Evolutionary conservation across 305 asterid genomes (phyloP), one percentile per base, ranked within the genome.

Genomic region (Fraxinus paxiana): DNA sequence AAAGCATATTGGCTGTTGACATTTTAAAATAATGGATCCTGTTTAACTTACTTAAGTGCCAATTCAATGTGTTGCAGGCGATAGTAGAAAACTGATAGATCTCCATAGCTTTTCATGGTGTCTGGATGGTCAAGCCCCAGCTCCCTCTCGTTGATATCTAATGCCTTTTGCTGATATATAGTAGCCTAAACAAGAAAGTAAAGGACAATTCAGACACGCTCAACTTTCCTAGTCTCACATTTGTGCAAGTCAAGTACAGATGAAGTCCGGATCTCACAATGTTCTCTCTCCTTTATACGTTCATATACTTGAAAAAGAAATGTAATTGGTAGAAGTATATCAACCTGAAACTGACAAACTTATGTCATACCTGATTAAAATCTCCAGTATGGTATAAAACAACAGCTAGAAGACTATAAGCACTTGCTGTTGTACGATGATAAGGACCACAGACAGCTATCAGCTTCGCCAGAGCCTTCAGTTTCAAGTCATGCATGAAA

Each of bases 91-190:
- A 96, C 99, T 4, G 99, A 96, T 71, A 96, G 93, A 91, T 96
- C 99, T 83, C 98, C 99, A 73, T 96, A 96, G 87, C 99, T 94
- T 92, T 96, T 96, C 99, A 94, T 96, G 15, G 99, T 96, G 84
- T 96, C 99, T 26, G 99, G 99, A 89, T 96, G 99, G 87, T 96
- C 99, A 84, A 96, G 99, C 81, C 99, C 99, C 78, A 96, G 92
- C 89, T 94, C 99, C 88, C 98, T 91, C 90, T 96, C 99, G 80
- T 94, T 96, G 87, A 96, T 93, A 86, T 96, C 98, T 87, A 96
- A 89, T 69, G 99, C 98, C 90, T 96, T 96, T 79, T 96, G 99
- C 90, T 96, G 98, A 86, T 96, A 96, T 84, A 92, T 89, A 61
- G 98, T 96, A 28, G 99, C 98, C 99, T 96, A 79, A 80, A 83